A percentile compares a stretch with the other conserved stretches of the same genome.
These are phyloP conservation scores for Xerocomus brunneocitrinus DNA, from an alignment of 768 basidiomycete genomes.

Conservation along the genomic window DNA sequence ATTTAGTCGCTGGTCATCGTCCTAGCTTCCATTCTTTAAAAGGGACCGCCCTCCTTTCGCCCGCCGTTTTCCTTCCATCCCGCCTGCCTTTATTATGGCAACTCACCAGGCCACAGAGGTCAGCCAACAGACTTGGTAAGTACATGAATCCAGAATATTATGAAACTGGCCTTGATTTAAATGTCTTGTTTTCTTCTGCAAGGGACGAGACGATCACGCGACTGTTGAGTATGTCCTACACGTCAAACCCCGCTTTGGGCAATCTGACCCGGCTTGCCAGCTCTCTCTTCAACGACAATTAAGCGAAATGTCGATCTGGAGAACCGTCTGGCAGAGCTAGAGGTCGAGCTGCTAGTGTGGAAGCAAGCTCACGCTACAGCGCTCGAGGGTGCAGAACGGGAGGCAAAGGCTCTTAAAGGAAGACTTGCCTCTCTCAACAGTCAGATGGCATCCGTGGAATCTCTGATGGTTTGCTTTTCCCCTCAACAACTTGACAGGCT, in stretches of 20 bases:
- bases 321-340: constrained; percentile 59
- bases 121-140: constrained; percentile 64
- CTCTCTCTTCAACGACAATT: constrained; percentile 59
- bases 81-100: constrained; percentile 39
- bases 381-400: constrained; percentile 58
- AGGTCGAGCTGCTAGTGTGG: constrained; percentile 65
- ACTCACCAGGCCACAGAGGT: constrained; percentile 59
- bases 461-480: constrained; percentile 37
- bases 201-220: constrained; percentile 68
- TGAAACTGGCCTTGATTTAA: constrained; percentile 15
- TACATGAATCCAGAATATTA: constrained; percentile 15
- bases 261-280: constrained; percentile 33
- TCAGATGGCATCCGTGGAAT: constrained; percentile 57
- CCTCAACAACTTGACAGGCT: background rate
- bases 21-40: constrained; percentile 35
- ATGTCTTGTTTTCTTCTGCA: constrained; percentile 17
- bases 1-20: constrained; percentile 33
- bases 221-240: constrained; percentile 47
- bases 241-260: constrained; percentile 1
- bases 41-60: constrained; percentile 23
- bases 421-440: constrained; percentile 60
- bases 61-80: constrained; percentile 30
- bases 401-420: constrained; percentile 63
- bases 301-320: constrained; percentile 63
- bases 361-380: constrained; percentile 64